Evolutionary conservation across 495 filamentous ascomycete species (phyloP).

Genomic region (Trypethelium eluteriae): DNA sequence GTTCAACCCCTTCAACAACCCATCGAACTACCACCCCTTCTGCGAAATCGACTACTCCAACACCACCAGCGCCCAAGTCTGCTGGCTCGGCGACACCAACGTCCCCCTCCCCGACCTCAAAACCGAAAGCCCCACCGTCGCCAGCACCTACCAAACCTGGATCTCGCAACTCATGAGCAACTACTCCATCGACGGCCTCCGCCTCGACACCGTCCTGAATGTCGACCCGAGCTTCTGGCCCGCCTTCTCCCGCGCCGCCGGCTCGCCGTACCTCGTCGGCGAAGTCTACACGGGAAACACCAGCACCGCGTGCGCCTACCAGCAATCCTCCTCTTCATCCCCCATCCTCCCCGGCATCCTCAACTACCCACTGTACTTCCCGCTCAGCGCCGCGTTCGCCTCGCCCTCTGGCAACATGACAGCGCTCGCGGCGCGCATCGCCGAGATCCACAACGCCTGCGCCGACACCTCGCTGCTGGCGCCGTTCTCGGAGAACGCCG

Average conservation of each 20-base stretch:
- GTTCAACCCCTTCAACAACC: conserved; percentile 58
- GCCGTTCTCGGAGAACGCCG: conserved; percentile 74
- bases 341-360: conserved; percentile 48
- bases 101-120: conserved; percentile 64
- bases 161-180: conserved; percentile 53
- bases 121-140: conserved; percentile 50
- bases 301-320: conserved; percentile 53
- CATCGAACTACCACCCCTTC: conserved; percentile 57
- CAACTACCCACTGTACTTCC: conserved; percentile 64
- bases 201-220: conserved; percentile 64
- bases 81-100: conserved; percentile 59
- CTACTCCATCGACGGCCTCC: conserved; percentile 67
- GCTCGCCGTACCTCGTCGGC: conserved; percentile 56
- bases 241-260: conserved; percentile 53
- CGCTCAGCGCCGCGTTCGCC: conserved; percentile 54
- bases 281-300: conserved; percentile 60
- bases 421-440: conserved; percentile 23
- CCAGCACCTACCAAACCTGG: conserved; percentile 57
- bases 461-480: conserved; percentile 57
- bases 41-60: conserved; percentile 63
- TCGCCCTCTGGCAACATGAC: conserved; percentile 22
- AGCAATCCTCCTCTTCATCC: conserved; percentile 32
- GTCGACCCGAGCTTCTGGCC: conserved; percentile 62
- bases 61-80: conserved; percentile 36
- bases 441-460: conserved; percentile 37